Percentiles rank a stretch among this genome's conserved stretches.
Evolutionary conservation across 2,329 filamentous ascomycete species (phyloP).

Genomic region (Fusarium tjaetaba): DNA sequence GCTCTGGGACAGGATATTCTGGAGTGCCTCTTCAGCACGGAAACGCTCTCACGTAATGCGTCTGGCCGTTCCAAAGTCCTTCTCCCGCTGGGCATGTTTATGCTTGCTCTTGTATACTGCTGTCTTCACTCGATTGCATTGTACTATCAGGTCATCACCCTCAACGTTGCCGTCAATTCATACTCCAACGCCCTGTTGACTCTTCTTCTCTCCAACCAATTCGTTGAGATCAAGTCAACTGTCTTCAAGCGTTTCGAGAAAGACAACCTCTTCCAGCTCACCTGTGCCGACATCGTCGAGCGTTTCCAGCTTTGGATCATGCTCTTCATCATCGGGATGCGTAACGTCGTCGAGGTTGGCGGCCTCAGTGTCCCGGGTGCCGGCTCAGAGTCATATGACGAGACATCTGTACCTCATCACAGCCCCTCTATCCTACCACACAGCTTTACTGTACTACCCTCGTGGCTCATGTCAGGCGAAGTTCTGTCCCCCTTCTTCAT

Average conservation of each 20-base stretch:
- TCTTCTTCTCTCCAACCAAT: slow-evolving; percentile 94
- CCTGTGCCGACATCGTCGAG: slow-evolving; percentile 96
- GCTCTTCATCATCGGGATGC: slow-evolving; percentile 93
- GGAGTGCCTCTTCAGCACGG: slow-evolving; percentile 92
- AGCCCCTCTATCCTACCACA: slow-evolving; percentile 83
- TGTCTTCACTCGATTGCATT: slow-evolving; percentile 86
- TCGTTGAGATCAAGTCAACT: slow-evolving; percentile 97
- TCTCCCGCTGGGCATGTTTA: slow-evolving; percentile 89
- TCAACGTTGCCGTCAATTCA: slow-evolving; percentile 98
- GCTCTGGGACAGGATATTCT: slow-evolving; percentile 95
- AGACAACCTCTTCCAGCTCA: slow-evolving; percentile 95
- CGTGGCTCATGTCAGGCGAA: slow-evolving; percentile 80
- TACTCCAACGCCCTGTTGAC: slow-evolving; percentile 97
- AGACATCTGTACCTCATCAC: slow-evolving; percentile 67
- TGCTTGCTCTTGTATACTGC: slow-evolving; percentile 87
- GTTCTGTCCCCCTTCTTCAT: slow-evolving; percentile 93
- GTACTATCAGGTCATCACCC: slow-evolving; percentile 97
- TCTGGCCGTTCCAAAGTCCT: slow-evolving; percentile 92
- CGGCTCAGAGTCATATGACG: slow-evolving; percentile 59
- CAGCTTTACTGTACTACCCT: slow-evolving; percentile 89
- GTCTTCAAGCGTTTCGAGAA: slow-evolving; percentile 99
- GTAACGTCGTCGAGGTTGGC: slow-evolving; percentile 95
- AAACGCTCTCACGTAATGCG: slow-evolving; percentile 87
- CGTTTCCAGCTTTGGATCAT: slow-evolving; percentile 98
- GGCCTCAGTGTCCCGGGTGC: slow-evolving; percentile 74